Conservation (phyloP, 257 asterid genomes). For the Ilex asprella region DNA sequence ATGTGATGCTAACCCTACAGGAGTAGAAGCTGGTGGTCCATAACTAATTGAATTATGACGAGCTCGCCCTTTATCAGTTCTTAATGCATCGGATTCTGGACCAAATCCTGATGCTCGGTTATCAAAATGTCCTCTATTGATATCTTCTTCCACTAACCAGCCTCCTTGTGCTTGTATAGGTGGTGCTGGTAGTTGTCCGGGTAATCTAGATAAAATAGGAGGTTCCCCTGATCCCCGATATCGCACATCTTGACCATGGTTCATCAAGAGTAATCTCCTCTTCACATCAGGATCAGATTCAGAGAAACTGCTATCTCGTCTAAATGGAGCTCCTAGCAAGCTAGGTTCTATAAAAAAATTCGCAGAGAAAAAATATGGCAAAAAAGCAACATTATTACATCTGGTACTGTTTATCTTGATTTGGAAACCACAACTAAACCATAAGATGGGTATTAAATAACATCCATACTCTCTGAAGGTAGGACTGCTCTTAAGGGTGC, state of each 20-base stretch:
- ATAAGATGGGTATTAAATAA: constrained; percentile 6
- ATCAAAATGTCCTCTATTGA: constrained; percentile 30
- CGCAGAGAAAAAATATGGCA: background rate
- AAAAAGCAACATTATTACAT: background rate
- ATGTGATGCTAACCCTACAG: constrained; percentile 29
- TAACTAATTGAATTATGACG: constrained; percentile 41
- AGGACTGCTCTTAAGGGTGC: constrained; percentile 36
- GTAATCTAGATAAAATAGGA: constrained; percentile 54
- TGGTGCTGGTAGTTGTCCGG: constrained; percentile 41
- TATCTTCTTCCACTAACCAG: constrained; percentile 55
- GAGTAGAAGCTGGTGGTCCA: constrained; percentile 33
- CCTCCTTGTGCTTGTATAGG: constrained; percentile 55
- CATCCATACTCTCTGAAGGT: constrained; percentile 65
- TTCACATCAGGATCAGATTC: constrained; percentile 35
- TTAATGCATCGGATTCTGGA: constrained; percentile 37
- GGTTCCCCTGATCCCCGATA: constrained; percentile 49
- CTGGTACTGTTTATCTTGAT: background rate
- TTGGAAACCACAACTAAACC: constrained; percentile 4
- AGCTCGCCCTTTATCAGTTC: constrained; percentile 37
- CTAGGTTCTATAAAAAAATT: constrained; percentile 61
- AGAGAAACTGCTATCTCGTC: constrained; percentile 42
- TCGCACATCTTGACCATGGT: constrained; percentile 33
- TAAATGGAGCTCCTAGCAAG: constrained; percentile 74
- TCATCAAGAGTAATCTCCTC: constrained; percentile 21
- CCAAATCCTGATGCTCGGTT: constrained; percentile 35